A percentile compares a stretch with the other conserved stretches of the same genome.
Evolutionary conservation across 1,284 basidiomycete species (phyloP).

Genomic region (Agaricales sp.): DNA sequence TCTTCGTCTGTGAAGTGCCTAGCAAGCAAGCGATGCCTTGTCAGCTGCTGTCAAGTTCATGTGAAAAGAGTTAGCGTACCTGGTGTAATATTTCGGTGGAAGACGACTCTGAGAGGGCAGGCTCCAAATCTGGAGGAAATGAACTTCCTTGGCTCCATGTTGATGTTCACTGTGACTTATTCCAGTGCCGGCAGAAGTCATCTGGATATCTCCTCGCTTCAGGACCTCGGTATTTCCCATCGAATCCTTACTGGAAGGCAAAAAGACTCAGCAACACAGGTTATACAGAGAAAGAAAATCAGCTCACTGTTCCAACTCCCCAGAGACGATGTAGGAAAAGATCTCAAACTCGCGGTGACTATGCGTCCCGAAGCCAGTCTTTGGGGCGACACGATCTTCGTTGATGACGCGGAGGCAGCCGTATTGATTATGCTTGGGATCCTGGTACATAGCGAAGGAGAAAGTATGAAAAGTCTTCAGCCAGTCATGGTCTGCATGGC

Average conservation of each 20-base stretch:
- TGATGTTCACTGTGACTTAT: conserved; percentile 78
- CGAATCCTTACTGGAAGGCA: conserved; percentile 56
- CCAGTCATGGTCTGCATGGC: conserved; percentile 57
- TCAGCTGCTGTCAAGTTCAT: not conserved
- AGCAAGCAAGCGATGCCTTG: conserved; percentile 18
- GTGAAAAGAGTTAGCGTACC: conserved; percentile 22
- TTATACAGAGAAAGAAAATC: conserved; percentile 11
- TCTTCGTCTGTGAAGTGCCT: conserved; percentile 71
- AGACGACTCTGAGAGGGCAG: conserved; percentile 48
- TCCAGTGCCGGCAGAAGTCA: conserved; percentile 84
- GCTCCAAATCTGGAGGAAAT: conserved; percentile 89
- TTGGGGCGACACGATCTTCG: conserved; percentile 77
- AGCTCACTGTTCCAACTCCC: conserved; percentile 68
- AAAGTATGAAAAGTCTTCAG: conserved; percentile 88
- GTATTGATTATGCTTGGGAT: conserved; percentile 42
- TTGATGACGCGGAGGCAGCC: conserved; percentile 73
- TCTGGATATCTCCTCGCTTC: conserved; percentile 81
- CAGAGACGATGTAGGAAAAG: conserved; percentile 78
- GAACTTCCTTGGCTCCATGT: conserved; percentile 47
- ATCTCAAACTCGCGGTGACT: conserved; percentile 85
- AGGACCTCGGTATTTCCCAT: conserved; percentile 88
- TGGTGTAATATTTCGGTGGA: conserved; percentile 73
- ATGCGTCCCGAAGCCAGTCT: conserved; percentile 81
- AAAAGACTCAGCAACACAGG: conserved; percentile 6
- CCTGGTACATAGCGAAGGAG: conserved; percentile 74